Evolutionary conservation across 2,329 filamentous ascomycete species (phyloP).

Genomic region (Fusarium veterinarium): DNA sequence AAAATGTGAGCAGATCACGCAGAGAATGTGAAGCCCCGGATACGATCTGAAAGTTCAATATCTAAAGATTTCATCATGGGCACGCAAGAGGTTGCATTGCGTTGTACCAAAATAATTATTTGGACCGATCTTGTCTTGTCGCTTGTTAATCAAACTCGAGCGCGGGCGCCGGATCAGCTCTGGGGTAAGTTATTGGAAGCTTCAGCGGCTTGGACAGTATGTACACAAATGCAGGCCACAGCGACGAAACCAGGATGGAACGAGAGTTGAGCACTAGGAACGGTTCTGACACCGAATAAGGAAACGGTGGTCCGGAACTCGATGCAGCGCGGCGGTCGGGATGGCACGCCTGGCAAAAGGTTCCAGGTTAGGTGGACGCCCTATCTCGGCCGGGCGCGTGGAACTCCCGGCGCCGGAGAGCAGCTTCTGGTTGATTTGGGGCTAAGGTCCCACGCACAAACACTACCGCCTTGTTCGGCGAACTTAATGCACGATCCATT

Average conservation of each 20-base stretch:
- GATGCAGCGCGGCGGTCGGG: constrained; percentile 38
- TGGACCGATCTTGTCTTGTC: constrained; percentile 38
- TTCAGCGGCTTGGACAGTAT: constrained; percentile 28
- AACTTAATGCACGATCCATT: constrained; percentile 25
- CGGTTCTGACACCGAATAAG: constrained; percentile 42
- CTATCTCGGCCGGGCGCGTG: constrained; percentile 39
- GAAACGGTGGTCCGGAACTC: constrained; percentile 43
- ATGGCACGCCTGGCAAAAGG: constrained; percentile 34
- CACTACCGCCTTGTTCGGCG: constrained; percentile 31
- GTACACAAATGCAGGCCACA: constrained; percentile 23
- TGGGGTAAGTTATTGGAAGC: constrained; percentile 33
- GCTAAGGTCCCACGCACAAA: constrained; percentile 26
- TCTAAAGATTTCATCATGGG: constrained; percentile 55
- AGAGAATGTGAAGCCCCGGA: constrained; percentile 2
- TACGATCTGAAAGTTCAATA: background rate
- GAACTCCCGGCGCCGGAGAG: constrained; percentile 33
- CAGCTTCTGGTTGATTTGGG: constrained; percentile 2
- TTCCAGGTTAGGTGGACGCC: constrained; percentile 29
- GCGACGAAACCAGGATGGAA: constrained; percentile 38
- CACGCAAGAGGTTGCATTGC: constrained; percentile 19
- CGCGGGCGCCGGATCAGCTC: constrained; percentile 24
- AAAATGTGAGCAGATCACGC: constrained; percentile 2
- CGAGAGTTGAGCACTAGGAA: constrained; percentile 32
- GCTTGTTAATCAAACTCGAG: constrained; percentile 23
- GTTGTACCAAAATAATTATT: constrained; percentile 15